Percentiles rank a stretch among this genome's conserved stretches.
Conservation (phyloP, 1,284 basidiomycete species). For the Sphaerobolus stellatus region DNA sequence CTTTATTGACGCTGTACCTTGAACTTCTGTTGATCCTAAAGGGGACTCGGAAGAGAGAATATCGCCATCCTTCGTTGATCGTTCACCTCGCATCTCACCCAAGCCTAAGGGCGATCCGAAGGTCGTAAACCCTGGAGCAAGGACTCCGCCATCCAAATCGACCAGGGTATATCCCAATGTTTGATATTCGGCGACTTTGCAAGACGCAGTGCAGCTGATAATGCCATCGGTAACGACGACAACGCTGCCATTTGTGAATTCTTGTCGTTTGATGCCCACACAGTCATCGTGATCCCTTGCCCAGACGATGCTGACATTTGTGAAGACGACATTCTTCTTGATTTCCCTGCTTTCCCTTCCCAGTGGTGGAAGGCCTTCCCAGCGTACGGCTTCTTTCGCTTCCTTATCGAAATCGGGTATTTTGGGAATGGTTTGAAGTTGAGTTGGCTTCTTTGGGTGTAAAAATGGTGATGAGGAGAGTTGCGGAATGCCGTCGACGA, state of each 20-base stretch:
- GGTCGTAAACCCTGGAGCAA: slow-evolving; percentile 32
- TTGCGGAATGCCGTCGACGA: slow-evolving; percentile 12
- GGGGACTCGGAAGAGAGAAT: no score
- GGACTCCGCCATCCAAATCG: slow-evolving; percentile 11
- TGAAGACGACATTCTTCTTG: slow-evolving; percentile 40
- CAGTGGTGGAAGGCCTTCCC: slow-evolving; percentile 21
- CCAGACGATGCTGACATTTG: slow-evolving; percentile 37
- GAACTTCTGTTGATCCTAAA: no score
- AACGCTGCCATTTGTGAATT: slow-evolving; percentile 6
- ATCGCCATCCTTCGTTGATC: slow-evolving; percentile 18
- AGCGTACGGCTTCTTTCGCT: slow-evolving; percentile 16
- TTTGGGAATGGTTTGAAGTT: slow-evolving; percentile 14
- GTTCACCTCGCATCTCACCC: slow-evolving; percentile 33
- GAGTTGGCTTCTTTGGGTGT: slow-evolving; percentile 14
- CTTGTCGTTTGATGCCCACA: no score
- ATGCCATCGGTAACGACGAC: slow-evolving; percentile 34
- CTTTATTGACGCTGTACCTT: no score
- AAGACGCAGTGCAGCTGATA: slow-evolving; percentile 30
- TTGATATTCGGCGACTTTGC: background rate
- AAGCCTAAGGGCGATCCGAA: slow-evolving; percentile 38
- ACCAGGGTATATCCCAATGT: background rate
- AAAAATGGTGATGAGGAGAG: slow-evolving; percentile 32
- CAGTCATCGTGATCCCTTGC: background rate
- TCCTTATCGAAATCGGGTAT: slow-evolving; percentile 19
- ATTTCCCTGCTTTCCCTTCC: slow-evolving; percentile 26